A percentile compares a stretch with the other conserved stretches of the same genome.
phyloP scores from a whole-genome alignment of 176 grass and related monocot species.

The Metroxylon sagu region DNA sequence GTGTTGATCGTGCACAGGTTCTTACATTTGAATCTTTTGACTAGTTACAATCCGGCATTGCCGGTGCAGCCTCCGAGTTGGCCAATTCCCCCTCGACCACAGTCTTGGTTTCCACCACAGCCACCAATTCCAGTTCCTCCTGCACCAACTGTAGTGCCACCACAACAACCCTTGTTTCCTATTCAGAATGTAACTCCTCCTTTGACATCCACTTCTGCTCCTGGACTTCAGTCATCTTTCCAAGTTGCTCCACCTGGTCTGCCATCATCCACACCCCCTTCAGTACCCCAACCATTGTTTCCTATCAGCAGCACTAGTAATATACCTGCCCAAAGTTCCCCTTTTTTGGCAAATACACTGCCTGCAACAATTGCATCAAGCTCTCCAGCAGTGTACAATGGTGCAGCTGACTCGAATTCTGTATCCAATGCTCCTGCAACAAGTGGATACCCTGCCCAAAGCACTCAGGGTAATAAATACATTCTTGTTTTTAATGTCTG shows the following conservation, averaged over 20 bases:
- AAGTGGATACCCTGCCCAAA: conserved; percentile 25
- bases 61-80: conserved; percentile 45
- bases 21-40: conserved; percentile 10
- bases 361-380: conserved; percentile 34
- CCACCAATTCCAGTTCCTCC: conserved; percentile 36
- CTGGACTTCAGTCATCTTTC: conserved; percentile 52
- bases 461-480: conserved; percentile 49
- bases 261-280: conserved; percentile 43
- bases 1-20: background rate
- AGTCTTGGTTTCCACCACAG: conserved; percentile 68
- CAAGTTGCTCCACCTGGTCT: conserved; percentile 40
- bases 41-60: conserved; percentile 80
- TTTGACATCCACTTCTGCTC: conserved; percentile 43
- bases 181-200: conserved; percentile 69
- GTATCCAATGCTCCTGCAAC: conserved; percentile 26
- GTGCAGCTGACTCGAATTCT: conserved; percentile 8
- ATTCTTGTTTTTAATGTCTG: too few relatives aligned
- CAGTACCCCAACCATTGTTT: conserved; percentile 77
- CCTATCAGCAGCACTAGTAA: conserved; percentile 56
- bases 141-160: conserved; percentile 26
- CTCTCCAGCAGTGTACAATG: conserved; percentile 30
- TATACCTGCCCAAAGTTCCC: conserved; percentile 39
- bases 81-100: conserved; percentile 31
- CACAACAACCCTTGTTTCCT: conserved; percentile 63
- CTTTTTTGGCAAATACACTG: conserved; percentile 34